A percentile compares a stretch with the other conserved stretches of the same genome.
Conservation (phyloP, 768 basidiomycete species). For the Lactarius pseudohatsudake region DNA sequence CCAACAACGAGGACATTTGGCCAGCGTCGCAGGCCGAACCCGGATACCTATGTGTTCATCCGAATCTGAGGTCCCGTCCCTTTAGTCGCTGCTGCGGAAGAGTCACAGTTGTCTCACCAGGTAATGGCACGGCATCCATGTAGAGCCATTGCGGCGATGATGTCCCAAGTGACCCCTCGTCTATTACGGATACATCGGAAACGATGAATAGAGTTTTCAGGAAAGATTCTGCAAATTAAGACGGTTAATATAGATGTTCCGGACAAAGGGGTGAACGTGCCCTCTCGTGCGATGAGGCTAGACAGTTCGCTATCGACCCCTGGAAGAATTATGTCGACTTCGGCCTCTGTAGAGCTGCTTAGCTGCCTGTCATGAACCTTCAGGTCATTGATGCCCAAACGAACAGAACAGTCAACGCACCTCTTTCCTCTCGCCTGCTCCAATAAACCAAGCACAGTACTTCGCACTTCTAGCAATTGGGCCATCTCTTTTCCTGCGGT, state of each 20-base stretch:
- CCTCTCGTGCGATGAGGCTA: conserved; percentile 46
- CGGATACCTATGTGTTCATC: conserved; percentile 44
- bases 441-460: conserved; percentile 59
- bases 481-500: conserved; percentile 62
- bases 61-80: conserved; percentile 25
- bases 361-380: conserved; percentile 49
- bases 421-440: conserved; percentile 77
- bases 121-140: conserved; percentile 42
- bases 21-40: conserved; percentile 56
- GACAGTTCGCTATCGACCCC: conserved; percentile 32
- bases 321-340: conserved; percentile 62
- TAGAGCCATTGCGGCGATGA: conserved; percentile 51
- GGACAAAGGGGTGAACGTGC: conserved; percentile 27
- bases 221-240: conserved; percentile 48
- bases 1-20: conserved; percentile 94
- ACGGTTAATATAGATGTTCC: conserved; percentile 4
- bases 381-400: background rate
- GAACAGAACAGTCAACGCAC: conserved; percentile 42
- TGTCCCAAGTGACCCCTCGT: conserved; percentile 45
- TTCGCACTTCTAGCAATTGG: conserved; percentile 58
- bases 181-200: conserved; percentile 60
- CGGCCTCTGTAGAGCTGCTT: conserved; percentile 74
- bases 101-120: conserved; percentile 41
- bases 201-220: conserved; percentile 80
- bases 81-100: background rate